Percentiles rank a stretch among this genome's conserved stretches.
Evolutionary conservation across 176 grass and related monocot species (phyloP).

Genomic region (Carex myosuroides): DNA sequence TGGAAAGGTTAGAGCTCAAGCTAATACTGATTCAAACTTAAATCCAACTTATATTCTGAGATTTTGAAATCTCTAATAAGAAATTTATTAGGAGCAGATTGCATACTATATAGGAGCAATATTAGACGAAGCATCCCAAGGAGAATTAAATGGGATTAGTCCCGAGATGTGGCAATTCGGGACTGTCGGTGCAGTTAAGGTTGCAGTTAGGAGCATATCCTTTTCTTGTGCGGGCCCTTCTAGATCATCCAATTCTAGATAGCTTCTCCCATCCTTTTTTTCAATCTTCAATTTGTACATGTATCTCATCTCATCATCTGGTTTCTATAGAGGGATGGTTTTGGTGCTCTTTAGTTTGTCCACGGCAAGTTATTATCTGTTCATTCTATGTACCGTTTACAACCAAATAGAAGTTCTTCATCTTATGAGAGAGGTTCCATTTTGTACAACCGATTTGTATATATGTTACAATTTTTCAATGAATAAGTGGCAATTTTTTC

Average conservation of each 20-base stretch:
- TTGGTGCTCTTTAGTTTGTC: background rate
- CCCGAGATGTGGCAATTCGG: slow-evolving; percentile 70
- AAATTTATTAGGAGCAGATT: slow-evolving; percentile 36
- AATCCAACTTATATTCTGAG: background rate
- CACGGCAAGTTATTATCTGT: background rate
- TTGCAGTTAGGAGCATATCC: slow-evolving; percentile 70
- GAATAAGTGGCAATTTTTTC: background rate
- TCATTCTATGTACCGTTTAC: background rate
- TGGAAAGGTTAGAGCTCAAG: slow-evolving; percentile 56
- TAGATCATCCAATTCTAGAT: slow-evolving; percentile 26
- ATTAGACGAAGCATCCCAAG: slow-evolving; percentile 49
- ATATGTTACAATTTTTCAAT: slow-evolving; percentile 1
- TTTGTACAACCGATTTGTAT: background rate
- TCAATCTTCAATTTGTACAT: background rate
- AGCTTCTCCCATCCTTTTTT: background rate
- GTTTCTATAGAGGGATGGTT: background rate
- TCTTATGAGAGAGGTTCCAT: background rate
- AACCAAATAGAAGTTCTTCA: background rate
- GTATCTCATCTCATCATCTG: background rate
- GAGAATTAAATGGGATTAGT: slow-evolving; percentile 40
- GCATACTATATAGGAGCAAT: slow-evolving; percentile 77
- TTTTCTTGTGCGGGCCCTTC: slow-evolving; percentile 43
- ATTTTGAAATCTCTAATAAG: background rate
- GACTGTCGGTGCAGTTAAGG: slow-evolving; percentile 69
- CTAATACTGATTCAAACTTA: background rate